Base-by-base conservation (phyloP, 1,284 basidiomycete genomes). In the Volvariella volvacea region DNA sequence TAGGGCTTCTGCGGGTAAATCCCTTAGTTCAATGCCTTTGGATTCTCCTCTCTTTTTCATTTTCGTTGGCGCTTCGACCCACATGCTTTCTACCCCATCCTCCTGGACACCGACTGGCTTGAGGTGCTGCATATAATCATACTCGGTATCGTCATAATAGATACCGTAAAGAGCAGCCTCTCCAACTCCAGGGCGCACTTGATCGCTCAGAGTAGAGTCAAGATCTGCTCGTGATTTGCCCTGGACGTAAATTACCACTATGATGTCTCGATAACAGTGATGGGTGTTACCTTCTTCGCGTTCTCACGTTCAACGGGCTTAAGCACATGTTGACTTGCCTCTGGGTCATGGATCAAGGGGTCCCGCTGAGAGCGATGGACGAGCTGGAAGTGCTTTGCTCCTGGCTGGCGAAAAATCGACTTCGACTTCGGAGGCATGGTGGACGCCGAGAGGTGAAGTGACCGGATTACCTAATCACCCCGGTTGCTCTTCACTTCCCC, bases 41-140 rank as follows among this genome's bases (percentile, higher is more conserved):
- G 63, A 52, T 48, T 63, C 66, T 45, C 58, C 51, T 50, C 66
- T 64, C 46, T 63, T 66, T 37, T 57, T 62, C 25, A 55, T 51
- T 50, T 60, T 64, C 17, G 56, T 51, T 4, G 84, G 83, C 14
- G 83, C 88, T 52, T 89, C 83, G 38, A 94, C 71, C 49, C 92
- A 72, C 30, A 87, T 62, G 50, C 78, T 85, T 31, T 88, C 87
- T 8, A 88, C 78, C 3, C 84, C 87, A 33, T 87, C 88, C 57
- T 85, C 82, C 50, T 81, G 71, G 3, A 74, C 51, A 3, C 90
- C 91, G 34, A 91, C 79, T 1, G 78, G 59, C 17, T 88, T 83
- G 30, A 99, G 74, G 67, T 99, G 96, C 65, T 95, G 88, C 91
- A 98, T 95, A 71, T 99, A 99, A 64, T 99, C 91, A 70, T 99